These are phyloP conservation scores for Inga leiocalycina DNA, from an alignment of 306 rosid genomes.

Conservation along the genomic window DNA sequence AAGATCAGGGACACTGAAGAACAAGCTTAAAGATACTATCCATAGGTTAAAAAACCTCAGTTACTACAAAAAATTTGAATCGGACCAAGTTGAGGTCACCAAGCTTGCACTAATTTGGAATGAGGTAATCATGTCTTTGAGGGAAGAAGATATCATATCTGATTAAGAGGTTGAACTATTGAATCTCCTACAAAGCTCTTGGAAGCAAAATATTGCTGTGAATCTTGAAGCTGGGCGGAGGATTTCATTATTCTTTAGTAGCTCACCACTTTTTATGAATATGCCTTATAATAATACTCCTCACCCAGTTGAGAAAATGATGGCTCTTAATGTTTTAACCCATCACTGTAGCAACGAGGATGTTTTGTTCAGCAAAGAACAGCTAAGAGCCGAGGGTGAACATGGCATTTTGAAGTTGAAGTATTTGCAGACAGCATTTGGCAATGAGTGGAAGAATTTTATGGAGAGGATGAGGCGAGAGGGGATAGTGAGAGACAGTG, in stretches of 20 bases:
- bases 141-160: not conserved
- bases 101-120: not conserved
- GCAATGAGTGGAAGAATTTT: not conserved
- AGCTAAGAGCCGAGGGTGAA: not conserved
- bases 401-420: not conserved
- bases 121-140: not conserved
- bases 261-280: not conserved
- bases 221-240: not conserved
- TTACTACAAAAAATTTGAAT: not conserved
- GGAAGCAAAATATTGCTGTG: not conserved
- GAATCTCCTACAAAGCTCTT: not conserved
- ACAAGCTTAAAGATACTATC: not conserved
- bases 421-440: not conserved
- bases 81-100: not conserved
- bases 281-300: not conserved
- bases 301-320: conserved; percentile 74
- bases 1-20: not conserved
- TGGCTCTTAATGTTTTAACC: conserved; percentile 93
- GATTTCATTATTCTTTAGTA: not conserved
- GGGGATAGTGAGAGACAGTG: not conserved
- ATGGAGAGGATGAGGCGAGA: not conserved
- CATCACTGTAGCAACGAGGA: conserved; percentile 85
- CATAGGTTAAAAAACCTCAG: not conserved
- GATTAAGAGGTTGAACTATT: not conserved
- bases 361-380: conserved; percentile 55